These are phyloP conservation scores for Scleroderma bovista DNA, from an alignment of 768 basidiomycete species.

Conservation along the genomic window DNA sequence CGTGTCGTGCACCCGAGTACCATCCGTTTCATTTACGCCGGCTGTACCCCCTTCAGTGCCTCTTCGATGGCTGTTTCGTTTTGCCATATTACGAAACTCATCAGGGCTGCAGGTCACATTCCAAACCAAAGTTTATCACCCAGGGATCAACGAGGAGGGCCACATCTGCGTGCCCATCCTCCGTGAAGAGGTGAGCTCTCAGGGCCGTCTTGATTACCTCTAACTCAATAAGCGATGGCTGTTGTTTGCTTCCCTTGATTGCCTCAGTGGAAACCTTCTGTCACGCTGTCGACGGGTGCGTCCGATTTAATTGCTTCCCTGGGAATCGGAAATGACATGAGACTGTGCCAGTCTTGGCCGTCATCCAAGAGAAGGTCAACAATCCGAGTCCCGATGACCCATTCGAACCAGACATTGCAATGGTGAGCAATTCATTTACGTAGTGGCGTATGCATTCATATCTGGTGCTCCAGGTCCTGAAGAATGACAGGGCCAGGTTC, in stretches of 20 bases:
- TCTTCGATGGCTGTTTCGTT: neutral
- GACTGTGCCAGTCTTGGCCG: slow-evolving; percentile 53
- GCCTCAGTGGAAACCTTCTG: slow-evolving; percentile 77
- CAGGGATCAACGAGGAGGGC: slow-evolving; percentile 87
- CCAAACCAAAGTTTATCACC: slow-evolving; percentile 84
- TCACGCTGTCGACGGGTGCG: slow-evolving; percentile 64
- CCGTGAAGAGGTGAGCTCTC: slow-evolving; percentile 64
- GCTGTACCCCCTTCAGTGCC: neutral
- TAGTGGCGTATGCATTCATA: neutral
- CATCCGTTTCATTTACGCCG: slow-evolving; percentile 5
- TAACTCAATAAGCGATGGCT: neutral
- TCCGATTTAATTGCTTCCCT: slow-evolving; percentile 8
- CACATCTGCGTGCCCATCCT: slow-evolving; percentile 80
- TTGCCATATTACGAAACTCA: slow-evolving; percentile 16
- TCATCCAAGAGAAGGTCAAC: slow-evolving; percentile 81
- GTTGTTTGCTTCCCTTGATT: slow-evolving; percentile 7
- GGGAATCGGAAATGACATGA: slow-evolving; percentile 7
- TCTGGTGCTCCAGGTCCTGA: slow-evolving; percentile 36
- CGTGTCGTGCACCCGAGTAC: slow-evolving; percentile 15
- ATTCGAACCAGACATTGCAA: slow-evolving; percentile 83
- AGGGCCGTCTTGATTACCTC: slow-evolving; percentile 2
- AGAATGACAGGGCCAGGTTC: slow-evolving; percentile 74
- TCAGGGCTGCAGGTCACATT: slow-evolving; percentile 59
- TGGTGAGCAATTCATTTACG: slow-evolving; percentile 42
- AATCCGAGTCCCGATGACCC: slow-evolving; percentile 87